Base-by-base conservation (phyloP, 2,329 filamentous ascomycete genomes). In the Fusarium praegraminearum region DNA sequence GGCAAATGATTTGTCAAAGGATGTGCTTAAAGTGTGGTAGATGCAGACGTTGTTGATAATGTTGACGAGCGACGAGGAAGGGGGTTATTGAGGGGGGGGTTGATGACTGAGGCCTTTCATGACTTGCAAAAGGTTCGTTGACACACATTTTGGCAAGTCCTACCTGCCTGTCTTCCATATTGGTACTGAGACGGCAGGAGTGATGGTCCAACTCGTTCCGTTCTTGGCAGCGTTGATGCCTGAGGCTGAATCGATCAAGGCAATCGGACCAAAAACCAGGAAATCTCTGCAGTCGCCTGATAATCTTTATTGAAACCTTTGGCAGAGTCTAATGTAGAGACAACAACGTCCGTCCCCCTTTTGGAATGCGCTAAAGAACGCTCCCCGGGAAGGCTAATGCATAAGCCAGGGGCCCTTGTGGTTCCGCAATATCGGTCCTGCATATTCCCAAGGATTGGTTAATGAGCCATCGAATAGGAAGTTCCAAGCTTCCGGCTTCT, bases 351-450 rank as follows among this genome's bases (percentile, higher is more conserved):
- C 28, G 35, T 20, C 33, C 47, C 60, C 59, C 43, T 45, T 53
- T 63, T 43, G 30, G 47, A 32, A 56, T 63, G 36, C 52, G 59
- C 69, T 66, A 66, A 67, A 60, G 41, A 64, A 57, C 43, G 57
- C 58, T 72, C 67, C 68, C 68, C 68, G 68, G 68, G 68, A 70
- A 69, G 52, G 56, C 68, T 70, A 70, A 71, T 70, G 68, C 68
- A 69, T 24, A 36, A 18, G 30, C 30, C 41, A 40, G 38, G 46
- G 38, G 47, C 41, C 57, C 68, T 57, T 70, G 67, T 58, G 54
- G 55, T 56, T 52, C 68, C 59, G 59, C 60, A 65, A 69, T 70
- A 54, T 69, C 60, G 49, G 64, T 52, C 67, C 52, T 71, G 68
- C 64, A 55, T 58, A 55, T 57, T 65, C 68, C 63, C 64, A 54